Evolutionary conservation across 116 monocot genomes (phyloP).

Genomic region (Cymodocea nodosa): DNA sequence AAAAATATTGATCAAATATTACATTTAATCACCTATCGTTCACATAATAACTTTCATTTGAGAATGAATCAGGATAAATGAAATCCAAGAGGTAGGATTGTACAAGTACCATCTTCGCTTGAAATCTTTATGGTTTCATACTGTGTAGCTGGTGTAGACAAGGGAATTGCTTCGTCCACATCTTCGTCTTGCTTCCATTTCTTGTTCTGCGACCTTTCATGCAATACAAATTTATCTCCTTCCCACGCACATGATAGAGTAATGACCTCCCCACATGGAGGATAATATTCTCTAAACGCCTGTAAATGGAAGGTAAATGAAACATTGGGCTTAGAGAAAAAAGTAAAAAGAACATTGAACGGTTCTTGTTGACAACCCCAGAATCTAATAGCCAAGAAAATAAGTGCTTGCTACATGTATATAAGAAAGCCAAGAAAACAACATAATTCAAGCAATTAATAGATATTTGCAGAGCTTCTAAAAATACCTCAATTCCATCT

Average conservation of each 20-base stretch:
- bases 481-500: slow-evolving; percentile 53
- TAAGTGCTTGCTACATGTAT: no score
- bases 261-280: slow-evolving; percentile 23
- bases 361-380: no score
- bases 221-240: slow-evolving; percentile 73
- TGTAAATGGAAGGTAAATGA: slow-evolving; percentile 8
- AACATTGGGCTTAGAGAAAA: background rate
- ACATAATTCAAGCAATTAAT: background rate
- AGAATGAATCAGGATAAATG: background rate
- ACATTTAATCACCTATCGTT: no score
- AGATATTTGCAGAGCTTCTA: background rate
- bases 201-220: slow-evolving; percentile 30
- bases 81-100: background rate
- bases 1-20: no score
- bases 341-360: background rate
- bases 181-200: slow-evolving; percentile 12
- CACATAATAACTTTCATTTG: background rate
- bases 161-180: slow-evolving; percentile 2
- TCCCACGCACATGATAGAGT: slow-evolving; percentile 64
- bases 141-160: slow-evolving; percentile 14
- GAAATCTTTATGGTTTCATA: slow-evolving; percentile 53
- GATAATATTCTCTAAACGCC: slow-evolving; percentile 71
- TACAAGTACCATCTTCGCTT: slow-evolving; percentile 27
- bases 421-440: no score
- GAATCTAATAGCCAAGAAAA: no score